Conservation (phyloP, 768 basidiomycete species). For the Mycena vitilis region DNA sequence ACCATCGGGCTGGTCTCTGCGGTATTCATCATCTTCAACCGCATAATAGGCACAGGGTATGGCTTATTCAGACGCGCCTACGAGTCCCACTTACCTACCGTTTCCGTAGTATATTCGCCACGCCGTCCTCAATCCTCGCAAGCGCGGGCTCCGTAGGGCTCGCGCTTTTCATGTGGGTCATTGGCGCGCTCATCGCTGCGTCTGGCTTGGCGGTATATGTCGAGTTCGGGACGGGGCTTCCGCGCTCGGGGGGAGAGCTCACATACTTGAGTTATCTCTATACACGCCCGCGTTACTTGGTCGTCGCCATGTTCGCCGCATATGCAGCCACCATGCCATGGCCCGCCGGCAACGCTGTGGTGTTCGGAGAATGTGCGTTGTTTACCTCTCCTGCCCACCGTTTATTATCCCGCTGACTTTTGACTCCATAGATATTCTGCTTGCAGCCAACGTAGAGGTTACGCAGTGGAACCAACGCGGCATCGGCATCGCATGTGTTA, state of each 20-base stretch:
- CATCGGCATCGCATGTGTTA: conserved; percentile 54
- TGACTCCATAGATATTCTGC: too few species aligned
- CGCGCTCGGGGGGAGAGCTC: conserved; percentile 79
- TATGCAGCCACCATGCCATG: conserved; percentile 46
- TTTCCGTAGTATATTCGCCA: not conserved
- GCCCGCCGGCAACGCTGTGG: too few species aligned
- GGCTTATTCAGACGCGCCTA: not conserved
- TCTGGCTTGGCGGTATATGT: conserved; percentile 76
- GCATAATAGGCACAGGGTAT: not conserved
- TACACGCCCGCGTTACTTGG: conserved; percentile 66
- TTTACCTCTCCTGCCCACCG: too few species aligned
- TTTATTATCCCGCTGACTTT: too few species aligned
- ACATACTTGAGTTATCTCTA: conserved; percentile 78
- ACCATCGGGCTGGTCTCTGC: not conserved
- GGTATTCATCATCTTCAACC: not conserved
- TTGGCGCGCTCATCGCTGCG: conserved; percentile 71
- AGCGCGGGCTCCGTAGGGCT: conserved; percentile 70
- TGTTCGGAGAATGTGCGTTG: too few species aligned
- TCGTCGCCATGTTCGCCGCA: conserved; percentile 64
- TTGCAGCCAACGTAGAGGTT: too few species aligned
- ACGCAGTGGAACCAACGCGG: too few species aligned
- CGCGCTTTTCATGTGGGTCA: conserved; percentile 75
- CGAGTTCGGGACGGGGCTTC: conserved; percentile 82
- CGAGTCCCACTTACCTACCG: not conserved
- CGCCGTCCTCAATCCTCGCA: not conserved